phyloP scores from a whole-genome alignment of 371 early-diverging fungal species.

The Mucor sp. region DNA sequence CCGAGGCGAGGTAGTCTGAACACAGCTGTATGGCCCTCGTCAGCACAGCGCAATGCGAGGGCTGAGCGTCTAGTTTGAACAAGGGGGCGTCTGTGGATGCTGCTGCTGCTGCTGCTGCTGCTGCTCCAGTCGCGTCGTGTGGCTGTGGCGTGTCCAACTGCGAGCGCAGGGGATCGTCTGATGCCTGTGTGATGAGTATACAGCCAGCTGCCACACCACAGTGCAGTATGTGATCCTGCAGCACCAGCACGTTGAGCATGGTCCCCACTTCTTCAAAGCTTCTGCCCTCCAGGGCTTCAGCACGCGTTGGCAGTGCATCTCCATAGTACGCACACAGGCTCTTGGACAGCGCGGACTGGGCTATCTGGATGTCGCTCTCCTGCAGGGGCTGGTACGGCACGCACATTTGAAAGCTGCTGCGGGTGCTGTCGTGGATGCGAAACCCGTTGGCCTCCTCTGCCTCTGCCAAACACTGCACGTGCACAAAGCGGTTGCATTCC shows the following conservation, averaged over 20 bases:
- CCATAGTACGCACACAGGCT: conserved; percentile 24
- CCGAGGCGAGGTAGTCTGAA: conserved; percentile 20
- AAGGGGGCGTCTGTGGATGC: neutral
- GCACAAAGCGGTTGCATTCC: conserved; percentile 55
- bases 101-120: too few species aligned
- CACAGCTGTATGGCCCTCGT: conserved; percentile 31
- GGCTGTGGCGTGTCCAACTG: neutral
- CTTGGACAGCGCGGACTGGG: conserved; percentile 16
- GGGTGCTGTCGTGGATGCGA: neutral
- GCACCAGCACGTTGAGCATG: conserved; percentile 33
- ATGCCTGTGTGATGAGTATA: conserved; percentile 25
- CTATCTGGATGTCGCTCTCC: conserved; percentile 36
- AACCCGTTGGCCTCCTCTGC: conserved; percentile 13
- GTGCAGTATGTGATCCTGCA: conserved; percentile 46
- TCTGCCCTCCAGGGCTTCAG: conserved; percentile 21
- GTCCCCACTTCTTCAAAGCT: conserved; percentile 45
- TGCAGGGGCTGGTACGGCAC: conserved; percentile 29
- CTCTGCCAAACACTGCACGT: conserved; percentile 41
- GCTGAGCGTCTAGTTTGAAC: neutral
- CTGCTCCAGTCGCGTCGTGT: too few species aligned
- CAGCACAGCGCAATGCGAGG: neutral
- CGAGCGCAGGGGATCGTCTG: conserved; percentile 28
- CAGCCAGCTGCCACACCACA: conserved; percentile 48
- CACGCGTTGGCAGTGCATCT: conserved; percentile 23
- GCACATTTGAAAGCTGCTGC: conserved; percentile 26